These are phyloP conservation scores for Afroboletus lepidellus DNA, from an alignment of 1,284 basidiomycete species.

Conservation along the genomic window DNA sequence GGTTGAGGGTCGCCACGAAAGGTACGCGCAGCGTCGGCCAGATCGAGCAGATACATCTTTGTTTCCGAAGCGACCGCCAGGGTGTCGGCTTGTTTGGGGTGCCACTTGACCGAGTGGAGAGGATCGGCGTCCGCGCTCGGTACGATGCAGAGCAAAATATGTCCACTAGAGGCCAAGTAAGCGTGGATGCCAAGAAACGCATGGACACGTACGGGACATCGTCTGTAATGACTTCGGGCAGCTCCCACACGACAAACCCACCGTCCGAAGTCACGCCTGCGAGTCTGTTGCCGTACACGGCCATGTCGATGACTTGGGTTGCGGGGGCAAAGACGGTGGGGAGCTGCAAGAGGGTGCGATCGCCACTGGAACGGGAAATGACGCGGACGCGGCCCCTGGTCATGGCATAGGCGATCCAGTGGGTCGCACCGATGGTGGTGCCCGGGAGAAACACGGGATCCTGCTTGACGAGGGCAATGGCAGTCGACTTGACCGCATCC, in stretches of 20 bases:
- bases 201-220: slow-evolving; percentile 70
- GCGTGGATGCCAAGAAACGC: slow-evolving; percentile 4
- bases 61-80: slow-evolving; percentile 74
- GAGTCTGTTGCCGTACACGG: slow-evolving; percentile 74
- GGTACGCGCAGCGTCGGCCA: slow-evolving; percentile 54
- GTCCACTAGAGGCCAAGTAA: slow-evolving; percentile 47
- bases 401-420: slow-evolving; percentile 89
- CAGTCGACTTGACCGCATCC: slow-evolving; percentile 75
- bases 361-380: slow-evolving; percentile 80
- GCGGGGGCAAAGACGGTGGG: slow-evolving; percentile 59
- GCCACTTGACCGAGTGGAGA: slow-evolving; percentile 79
- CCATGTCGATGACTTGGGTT: slow-evolving; percentile 77
- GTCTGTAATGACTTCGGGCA: slow-evolving; percentile 76
- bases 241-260: slow-evolving; percentile 82
- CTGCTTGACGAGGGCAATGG: slow-evolving; percentile 80
- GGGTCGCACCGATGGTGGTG: slow-evolving; percentile 80
- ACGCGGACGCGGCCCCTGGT: slow-evolving; percentile 85
- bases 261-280: slow-evolving; percentile 83
- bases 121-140: slow-evolving; percentile 57
- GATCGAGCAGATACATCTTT: slow-evolving; percentile 70
- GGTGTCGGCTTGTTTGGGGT: slow-evolving; percentile 71
- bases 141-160: slow-evolving; percentile 66
- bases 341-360: slow-evolving; percentile 76
- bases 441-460: slow-evolving; percentile 78
- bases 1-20: slow-evolving; percentile 62